Conservation (phyloP, 805 yeast genomes). For the Isabelozyma pseudorhagii region DNA sequence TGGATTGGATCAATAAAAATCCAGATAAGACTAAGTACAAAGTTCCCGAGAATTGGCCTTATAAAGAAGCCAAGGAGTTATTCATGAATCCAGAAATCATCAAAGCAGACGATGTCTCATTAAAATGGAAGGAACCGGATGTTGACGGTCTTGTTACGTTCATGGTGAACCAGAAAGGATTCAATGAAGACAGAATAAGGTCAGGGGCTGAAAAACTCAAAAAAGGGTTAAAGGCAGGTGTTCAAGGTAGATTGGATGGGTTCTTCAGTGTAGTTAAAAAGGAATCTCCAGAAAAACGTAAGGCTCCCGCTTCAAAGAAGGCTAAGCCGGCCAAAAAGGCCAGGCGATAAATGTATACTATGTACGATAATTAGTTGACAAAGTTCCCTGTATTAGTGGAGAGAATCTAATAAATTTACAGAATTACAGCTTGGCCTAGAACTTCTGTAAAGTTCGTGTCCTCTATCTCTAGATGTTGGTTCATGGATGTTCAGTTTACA, state of each 20-base stretch:
- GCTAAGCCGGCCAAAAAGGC: slow-evolving; percentile 20
- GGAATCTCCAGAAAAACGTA: slow-evolving; percentile 37
- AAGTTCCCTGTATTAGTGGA: no score
- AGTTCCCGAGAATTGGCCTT: slow-evolving; percentile 95
- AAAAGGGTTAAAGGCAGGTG: slow-evolving; percentile 79
- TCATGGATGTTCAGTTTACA: no score
- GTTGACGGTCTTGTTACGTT: slow-evolving; percentile 77
- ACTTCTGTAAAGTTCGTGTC: no score
- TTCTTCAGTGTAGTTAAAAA: slow-evolving; percentile 72
- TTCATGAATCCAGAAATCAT: slow-evolving; percentile 81
- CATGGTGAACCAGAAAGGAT: slow-evolving; percentile 85
- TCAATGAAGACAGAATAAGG: slow-evolving; percentile 87
- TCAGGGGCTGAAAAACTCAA: slow-evolving; percentile 82
- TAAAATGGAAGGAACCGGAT: slow-evolving; percentile 90
- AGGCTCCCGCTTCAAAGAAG: slow-evolving; percentile 25
- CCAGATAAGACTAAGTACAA: slow-evolving; percentile 63
- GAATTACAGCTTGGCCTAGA: no score
- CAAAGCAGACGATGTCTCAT: slow-evolving; percentile 54
- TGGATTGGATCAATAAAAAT: slow-evolving; percentile 57
- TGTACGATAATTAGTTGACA: neutral
- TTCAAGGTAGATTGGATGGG: slow-evolving; percentile 90
- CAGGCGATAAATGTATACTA: neutral
- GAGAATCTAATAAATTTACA: no score
- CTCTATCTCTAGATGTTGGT: no score
- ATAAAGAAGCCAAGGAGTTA: slow-evolving; percentile 77